phyloP scores from a whole-genome alignment of 805 yeast genomes.

The Debaryomyces prosopidis region DNA sequence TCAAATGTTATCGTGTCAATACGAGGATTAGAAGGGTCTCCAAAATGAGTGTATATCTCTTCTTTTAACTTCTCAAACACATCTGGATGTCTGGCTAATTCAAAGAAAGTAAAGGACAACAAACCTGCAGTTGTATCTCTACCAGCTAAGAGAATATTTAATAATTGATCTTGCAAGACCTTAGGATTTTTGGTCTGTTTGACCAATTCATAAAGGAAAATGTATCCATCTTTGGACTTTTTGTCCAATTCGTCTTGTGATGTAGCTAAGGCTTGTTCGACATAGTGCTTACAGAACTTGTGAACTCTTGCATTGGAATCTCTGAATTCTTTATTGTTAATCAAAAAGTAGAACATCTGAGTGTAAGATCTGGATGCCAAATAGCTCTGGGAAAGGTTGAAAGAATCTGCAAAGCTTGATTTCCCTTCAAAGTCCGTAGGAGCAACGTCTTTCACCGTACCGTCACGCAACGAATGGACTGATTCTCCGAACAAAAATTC shows the following conservation, averaged over 20 bases:
- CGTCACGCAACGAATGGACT: constrained; percentile 25
- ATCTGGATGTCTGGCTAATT: constrained; percentile 32
- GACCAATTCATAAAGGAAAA: constrained; percentile 39
- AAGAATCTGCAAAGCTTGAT: constrained; percentile 24
- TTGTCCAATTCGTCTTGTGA: constrained; percentile 28
- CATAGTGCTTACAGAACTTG: constrained; percentile 28
- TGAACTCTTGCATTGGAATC: constrained; percentile 32
- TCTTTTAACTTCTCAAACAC: constrained; percentile 27
- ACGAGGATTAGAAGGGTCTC: constrained; percentile 19
- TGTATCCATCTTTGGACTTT: constrained; percentile 28
- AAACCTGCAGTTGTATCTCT: constrained; percentile 38
- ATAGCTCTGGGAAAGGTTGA: constrained; percentile 34
- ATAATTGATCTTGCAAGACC: constrained; percentile 37
- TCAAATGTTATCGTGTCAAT: constrained; percentile 29
- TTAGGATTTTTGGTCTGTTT: constrained; percentile 37
- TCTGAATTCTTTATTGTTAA: constrained; percentile 33
- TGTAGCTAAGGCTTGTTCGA: constrained; percentile 29
- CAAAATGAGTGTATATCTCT: constrained; percentile 28
- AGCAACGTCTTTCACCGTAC: constrained; percentile 19
- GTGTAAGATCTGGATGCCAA: constrained; percentile 31
- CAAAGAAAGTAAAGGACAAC: constrained; percentile 28
- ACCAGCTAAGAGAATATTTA: constrained; percentile 40
- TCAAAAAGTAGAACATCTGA: constrained; percentile 28
- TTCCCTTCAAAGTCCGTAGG: constrained; percentile 22
- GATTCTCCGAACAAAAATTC: constrained; percentile 43